Conservation (phyloP, 2,329 filamentous ascomycete genomes). For the Xylaria digitata region DNA sequence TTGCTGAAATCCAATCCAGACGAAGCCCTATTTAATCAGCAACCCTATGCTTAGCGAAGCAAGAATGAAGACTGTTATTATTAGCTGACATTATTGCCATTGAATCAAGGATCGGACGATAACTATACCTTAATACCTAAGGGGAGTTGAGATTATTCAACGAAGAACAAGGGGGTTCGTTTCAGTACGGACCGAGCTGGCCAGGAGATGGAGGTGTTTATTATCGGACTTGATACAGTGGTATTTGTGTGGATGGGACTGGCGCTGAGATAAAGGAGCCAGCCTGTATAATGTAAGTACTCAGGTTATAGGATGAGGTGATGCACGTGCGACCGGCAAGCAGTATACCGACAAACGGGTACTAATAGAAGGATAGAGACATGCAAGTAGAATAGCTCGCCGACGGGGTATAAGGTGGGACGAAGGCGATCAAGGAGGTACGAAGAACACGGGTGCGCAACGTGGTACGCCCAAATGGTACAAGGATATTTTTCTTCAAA, state of each 20-base stretch:
- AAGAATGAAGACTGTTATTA: no score
- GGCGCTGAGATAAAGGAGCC: not conserved
- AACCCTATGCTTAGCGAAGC: not conserved
- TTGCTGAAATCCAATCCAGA: not conserved
- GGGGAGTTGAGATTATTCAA: not conserved
- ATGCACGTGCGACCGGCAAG: not conserved
- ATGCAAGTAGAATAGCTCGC: not conserved
- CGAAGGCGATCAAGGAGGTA: not conserved
- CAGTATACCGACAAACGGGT: not conserved
- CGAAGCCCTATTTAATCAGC: slow-evolving; percentile 5
- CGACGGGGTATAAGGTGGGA: not conserved
- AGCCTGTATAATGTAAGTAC: not conserved
- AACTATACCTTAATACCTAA: not conserved
- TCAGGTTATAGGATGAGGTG: not conserved
- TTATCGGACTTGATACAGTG: not conserved
- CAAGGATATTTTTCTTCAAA: not conserved
- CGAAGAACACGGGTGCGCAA: not conserved
- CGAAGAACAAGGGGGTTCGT: no score
- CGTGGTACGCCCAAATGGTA: not conserved
- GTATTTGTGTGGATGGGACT: no score
- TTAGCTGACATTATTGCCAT: no score
- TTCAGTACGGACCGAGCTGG: not conserved
- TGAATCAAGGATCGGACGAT: no score
- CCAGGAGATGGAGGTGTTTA: not conserved
- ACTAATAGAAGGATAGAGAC: not conserved